A percentile compares a stretch with the other conserved stretches of the same genome.
These are phyloP conservation scores for Naganishia liquefaciens DNA, from an alignment of 1,284 basidiomycete species.

Conservation along the genomic window DNA sequence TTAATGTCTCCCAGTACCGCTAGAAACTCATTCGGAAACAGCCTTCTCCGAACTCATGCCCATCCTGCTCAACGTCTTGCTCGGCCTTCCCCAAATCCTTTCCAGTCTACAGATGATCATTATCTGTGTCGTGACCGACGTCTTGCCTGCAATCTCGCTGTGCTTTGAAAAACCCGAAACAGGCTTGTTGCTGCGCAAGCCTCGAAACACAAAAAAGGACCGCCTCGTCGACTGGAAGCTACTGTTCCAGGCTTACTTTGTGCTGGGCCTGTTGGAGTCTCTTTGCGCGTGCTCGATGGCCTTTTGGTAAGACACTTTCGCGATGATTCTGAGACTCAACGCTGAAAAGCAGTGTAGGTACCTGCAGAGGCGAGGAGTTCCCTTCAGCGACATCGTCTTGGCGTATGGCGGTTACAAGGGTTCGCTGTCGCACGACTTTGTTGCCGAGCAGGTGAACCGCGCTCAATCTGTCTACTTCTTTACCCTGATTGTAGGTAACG, in stretches of 20 bases:
- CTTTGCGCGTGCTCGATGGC: conserved; percentile 59
- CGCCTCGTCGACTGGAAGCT: conserved; percentile 58
- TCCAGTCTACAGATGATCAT: conserved; percentile 59
- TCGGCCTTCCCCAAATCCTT: conserved; percentile 60
- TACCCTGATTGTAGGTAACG: conserved; percentile 58
- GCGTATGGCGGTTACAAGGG: conserved; percentile 55
- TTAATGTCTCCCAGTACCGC: background rate
- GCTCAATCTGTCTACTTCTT: conserved; percentile 62
- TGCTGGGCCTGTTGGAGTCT: conserved; percentile 63
- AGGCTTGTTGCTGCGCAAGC: conserved; percentile 62
- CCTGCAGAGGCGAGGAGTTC: conserved; percentile 60
- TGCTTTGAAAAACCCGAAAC: conserved; percentile 64
- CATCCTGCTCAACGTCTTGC: conserved; percentile 61
- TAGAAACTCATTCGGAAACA: conserved; percentile 25
- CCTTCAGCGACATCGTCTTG: conserved; percentile 60
- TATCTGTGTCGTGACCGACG: conserved; percentile 63
- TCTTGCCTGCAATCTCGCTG: conserved; percentile 60
- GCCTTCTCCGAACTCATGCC: conserved; percentile 70
- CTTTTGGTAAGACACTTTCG: conserved; percentile 46
- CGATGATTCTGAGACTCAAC: conserved; percentile 39
- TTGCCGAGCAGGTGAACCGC: conserved; percentile 54
- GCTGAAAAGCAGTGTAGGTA: conserved; percentile 44
- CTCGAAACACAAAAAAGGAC: conserved; percentile 63
- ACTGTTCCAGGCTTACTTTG: conserved; percentile 66
- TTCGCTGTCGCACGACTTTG: conserved; percentile 47